These are phyloP conservation scores for Annona cherimola DNA, from an alignment of 164 flowering plant genomes.

Conservation along the genomic window DNA sequence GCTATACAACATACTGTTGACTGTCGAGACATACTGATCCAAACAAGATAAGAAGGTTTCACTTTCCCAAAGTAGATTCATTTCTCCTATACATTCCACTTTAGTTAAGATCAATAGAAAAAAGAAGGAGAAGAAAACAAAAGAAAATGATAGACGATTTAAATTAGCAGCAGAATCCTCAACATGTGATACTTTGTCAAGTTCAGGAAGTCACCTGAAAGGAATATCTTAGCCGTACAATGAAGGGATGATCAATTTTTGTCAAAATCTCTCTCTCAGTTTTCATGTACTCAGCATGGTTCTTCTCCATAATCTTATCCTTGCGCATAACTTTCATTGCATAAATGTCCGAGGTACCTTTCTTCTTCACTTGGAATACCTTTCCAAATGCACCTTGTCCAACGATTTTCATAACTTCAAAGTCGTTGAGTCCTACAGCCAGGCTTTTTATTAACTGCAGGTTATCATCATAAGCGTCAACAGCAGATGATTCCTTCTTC, in stretches of 20 bases:
- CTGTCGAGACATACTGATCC: not conserved
- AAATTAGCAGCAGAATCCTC: not conserved
- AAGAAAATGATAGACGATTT: not conserved
- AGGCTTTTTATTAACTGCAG: slow-evolving; percentile 16
- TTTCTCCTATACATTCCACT: not conserved
- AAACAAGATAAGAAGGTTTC: not conserved
- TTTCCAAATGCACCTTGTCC: slow-evolving; percentile 94
- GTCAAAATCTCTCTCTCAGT: slow-evolving; percentile 89
- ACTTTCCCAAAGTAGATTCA: not conserved
- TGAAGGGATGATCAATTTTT: slow-evolving; percentile 74
- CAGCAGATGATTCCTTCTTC: slow-evolving; percentile 20
- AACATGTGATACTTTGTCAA: not conserved
- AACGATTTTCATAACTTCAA: slow-evolving; percentile 78
- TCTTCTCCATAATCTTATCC: slow-evolving; percentile 71
- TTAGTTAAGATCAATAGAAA: not conserved
- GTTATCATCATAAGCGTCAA: slow-evolving; percentile 15
- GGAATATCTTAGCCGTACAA: slow-evolving; percentile 85
- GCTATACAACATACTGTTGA: too few species aligned
- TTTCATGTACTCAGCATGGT: slow-evolving; percentile 85
- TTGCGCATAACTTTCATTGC: slow-evolving; percentile 99
- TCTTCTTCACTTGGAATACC: slow-evolving; percentile 70
- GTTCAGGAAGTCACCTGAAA: slow-evolving; percentile 53
- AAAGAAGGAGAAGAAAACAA: not conserved
- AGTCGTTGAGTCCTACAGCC: slow-evolving; percentile 65
- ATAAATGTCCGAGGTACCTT: slow-evolving; percentile 62